Evolutionary conservation across 2,329 filamentous ascomycete species (phyloP).

Genomic region (Zymoseptoria tritici): DNA sequence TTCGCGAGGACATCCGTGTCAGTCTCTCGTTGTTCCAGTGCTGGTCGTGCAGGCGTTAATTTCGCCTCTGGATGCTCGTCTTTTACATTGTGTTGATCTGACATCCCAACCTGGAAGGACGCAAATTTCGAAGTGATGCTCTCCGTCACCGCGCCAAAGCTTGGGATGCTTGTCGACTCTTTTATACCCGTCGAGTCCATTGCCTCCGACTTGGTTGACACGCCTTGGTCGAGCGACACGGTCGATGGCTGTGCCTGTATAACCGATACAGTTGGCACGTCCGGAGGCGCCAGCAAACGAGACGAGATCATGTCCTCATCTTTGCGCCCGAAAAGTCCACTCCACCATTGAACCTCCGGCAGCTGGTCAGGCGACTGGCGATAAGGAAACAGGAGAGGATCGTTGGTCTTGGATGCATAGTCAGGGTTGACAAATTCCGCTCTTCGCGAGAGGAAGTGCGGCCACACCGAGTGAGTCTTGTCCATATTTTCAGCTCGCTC

Average conservation of each 20-base stretch:
- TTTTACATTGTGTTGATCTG: background rate
- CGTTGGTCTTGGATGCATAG: slow-evolving; percentile 69
- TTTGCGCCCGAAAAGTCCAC: slow-evolving; percentile 73
- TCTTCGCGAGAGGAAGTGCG: slow-evolving; percentile 79
- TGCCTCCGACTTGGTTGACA: background rate
- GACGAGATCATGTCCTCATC: slow-evolving; percentile 88
- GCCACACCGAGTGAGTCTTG: slow-evolving; percentile 82
- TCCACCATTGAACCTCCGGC: slow-evolving; percentile 87
- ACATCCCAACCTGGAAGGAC: slow-evolving; percentile 1
- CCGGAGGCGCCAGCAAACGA: slow-evolving; percentile 9
- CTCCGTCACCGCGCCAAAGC: background rate
- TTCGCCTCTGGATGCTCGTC: background rate
- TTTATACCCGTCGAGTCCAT: background rate
- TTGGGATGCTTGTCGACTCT: slow-evolving; percentile 2
- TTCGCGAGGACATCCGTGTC: slow-evolving; percentile 7
- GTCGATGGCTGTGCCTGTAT: slow-evolving; percentile 2
- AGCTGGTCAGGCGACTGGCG: slow-evolving; percentile 11
- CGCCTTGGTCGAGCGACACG: background rate
- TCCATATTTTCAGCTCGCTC: slow-evolving; percentile 62
- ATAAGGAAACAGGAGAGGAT: slow-evolving; percentile 75
- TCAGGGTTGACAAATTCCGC: slow-evolving; percentile 75
- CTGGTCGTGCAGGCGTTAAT: slow-evolving; percentile 4
- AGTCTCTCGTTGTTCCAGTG: slow-evolving; percentile 8
- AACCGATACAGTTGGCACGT: background rate
- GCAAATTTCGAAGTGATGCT: slow-evolving; percentile 1